phyloP scores from a whole-genome alignment of 2,329 filamentous ascomycete species.

The Purpureocillium lavendulum region DNA sequence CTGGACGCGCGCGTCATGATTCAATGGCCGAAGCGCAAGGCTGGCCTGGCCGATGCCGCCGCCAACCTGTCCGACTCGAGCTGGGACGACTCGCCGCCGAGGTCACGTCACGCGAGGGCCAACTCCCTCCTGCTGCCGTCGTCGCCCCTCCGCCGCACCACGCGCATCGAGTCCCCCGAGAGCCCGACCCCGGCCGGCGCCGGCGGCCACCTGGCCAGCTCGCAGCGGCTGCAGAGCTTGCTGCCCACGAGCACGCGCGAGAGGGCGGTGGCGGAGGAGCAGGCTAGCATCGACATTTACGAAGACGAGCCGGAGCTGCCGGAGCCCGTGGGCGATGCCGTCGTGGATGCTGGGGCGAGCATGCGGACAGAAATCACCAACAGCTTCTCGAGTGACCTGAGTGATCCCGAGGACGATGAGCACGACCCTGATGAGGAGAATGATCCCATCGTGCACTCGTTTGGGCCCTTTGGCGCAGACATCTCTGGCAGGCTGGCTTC shows the following conservation, averaged over 20 bases:
- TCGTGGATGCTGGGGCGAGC: conserved; percentile 27
- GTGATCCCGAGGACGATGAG: conserved; percentile 54
- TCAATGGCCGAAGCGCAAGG: conserved; percentile 65
- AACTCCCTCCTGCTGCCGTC: conserved; percentile 46
- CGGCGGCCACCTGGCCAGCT: conserved; percentile 24
- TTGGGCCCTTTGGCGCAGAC: conserved; percentile 82
- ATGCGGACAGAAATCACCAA: conserved; percentile 42
- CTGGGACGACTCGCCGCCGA: conserved; percentile 57
- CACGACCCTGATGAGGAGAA: conserved; percentile 81
- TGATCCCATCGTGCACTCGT: conserved; percentile 85
- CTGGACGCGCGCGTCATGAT: conserved; percentile 86
- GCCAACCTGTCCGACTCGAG: conserved; percentile 56
- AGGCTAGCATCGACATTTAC: conserved; percentile 57
- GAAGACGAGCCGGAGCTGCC: conserved; percentile 53
- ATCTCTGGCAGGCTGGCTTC: conserved; percentile 75
- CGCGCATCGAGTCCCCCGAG: conserved; percentile 63
- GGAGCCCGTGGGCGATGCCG: conserved; percentile 14
- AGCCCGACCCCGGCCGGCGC: conserved; percentile 48
- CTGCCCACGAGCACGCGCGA: conserved; percentile 22
- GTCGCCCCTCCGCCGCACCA: conserved; percentile 47
- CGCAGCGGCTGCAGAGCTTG: conserved; percentile 35
- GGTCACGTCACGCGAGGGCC: conserved; percentile 18
- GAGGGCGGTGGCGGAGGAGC: conserved; percentile 11
- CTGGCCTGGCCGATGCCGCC: conserved; percentile 26
- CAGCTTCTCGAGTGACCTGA: conserved; percentile 49